Base-by-base conservation (phyloP, 2,329 filamentous ascomycete genomes). In the Zopfia rhizophila region DNA sequence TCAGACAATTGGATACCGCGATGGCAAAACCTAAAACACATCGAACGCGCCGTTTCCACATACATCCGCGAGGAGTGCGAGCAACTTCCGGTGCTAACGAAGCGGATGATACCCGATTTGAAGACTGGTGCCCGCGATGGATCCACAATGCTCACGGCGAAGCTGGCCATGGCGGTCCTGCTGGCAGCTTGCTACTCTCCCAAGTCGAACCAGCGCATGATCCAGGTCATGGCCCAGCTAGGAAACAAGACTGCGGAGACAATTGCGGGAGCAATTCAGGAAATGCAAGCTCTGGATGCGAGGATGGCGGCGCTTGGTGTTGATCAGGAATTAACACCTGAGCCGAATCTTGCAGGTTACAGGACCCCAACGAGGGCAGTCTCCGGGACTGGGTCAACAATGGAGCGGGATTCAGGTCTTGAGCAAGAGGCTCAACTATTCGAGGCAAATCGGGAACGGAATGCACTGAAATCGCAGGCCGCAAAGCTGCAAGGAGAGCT, bases 11-110 rank as follows among this genome's bases (percentile, higher is more conserved):
- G 77, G 77, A 79, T 78, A 37, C 72, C 75, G 33, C 69, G 74
- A 70, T 79, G 77, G 77, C 77, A 80, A 69, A 80, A 80, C 53
- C 60, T 80, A 46, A 80, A 80, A 61, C 73, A 78, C 51, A 72
- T 80, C 53, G 75, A 79, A 57, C 74, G 75, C 28, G 67, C 74
- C 55, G 70, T 78, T 41, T 74, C 75, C 18, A 72, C 75, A 18
- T 80, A 79, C 62, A 75, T 79, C 41, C 70, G 76, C 13, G 77
- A 79, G 46, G 72, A 73, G 49, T 70, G 70, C 60, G 65, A 63
- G 44, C 65, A 72, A 63, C 69, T 72, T 46, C 62, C 70, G 49
- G 63, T 73, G 42, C 55, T 74, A 38, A 69, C 59, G 48, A 69
- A 66, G 57, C 56, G 68, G 58, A 64, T 73, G 63, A 61, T 71